Evolutionary conservation across 768 basidiomycete species (phyloP).

Genomic region (Trametes villosa): DNA sequence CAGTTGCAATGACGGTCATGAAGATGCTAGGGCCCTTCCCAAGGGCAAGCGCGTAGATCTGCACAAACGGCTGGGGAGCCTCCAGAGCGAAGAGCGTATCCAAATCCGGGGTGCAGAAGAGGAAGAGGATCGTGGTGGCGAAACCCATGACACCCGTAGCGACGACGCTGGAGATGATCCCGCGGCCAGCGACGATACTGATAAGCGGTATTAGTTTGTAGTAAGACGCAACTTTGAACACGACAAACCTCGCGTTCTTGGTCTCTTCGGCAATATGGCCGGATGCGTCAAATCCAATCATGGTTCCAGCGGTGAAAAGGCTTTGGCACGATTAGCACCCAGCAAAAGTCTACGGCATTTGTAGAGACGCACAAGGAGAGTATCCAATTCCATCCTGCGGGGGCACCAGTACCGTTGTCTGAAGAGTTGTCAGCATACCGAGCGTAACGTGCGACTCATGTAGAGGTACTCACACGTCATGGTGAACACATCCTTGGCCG

Average conservation of each 20-base stretch:
- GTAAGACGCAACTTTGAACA: background rate
- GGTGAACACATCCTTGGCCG: constrained; percentile 83
- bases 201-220: background rate
- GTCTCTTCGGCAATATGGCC: constrained; percentile 40
- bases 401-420: constrained; percentile 91
- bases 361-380: constrained; percentile 67
- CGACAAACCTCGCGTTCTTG: constrained; percentile 35
- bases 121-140: constrained; percentile 74
- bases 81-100: constrained; percentile 73
- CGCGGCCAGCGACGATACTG: constrained; percentile 79
- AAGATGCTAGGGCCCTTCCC: constrained; percentile 81
- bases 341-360: background rate
- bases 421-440: background rate
- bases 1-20: constrained; percentile 83
- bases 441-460: background rate
- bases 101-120: constrained; percentile 84
- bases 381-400: constrained; percentile 90
- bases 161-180: constrained; percentile 77
- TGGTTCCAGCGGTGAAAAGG: constrained; percentile 83
- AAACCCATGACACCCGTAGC: constrained; percentile 84
- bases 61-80: constrained; percentile 92
- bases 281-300: constrained; percentile 81
- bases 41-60: constrained; percentile 81
- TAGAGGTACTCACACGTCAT: constrained; percentile 60
- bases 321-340: constrained; percentile 39